A percentile compares a stretch with the other conserved stretches of the same genome.
Evolutionary conservation across 129 eudicot species (phyloP).

Genomic region (Rutidosis leptorrhynchoides): DNA sequence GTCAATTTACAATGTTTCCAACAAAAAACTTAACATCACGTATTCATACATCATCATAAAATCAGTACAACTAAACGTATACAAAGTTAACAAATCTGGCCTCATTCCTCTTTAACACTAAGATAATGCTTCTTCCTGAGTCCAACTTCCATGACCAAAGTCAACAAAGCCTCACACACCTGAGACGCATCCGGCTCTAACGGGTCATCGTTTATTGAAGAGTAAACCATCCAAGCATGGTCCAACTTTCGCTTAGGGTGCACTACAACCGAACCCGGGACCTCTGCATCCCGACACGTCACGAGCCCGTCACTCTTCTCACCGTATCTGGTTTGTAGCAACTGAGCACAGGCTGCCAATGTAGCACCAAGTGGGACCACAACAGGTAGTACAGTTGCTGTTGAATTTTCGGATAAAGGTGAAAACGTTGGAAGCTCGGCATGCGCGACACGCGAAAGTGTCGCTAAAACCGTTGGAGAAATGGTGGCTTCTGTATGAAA

Average conservation of each 20-base stretch:
- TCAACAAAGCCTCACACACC: conserved; percentile 84
- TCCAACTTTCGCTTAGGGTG: conserved; percentile 77
- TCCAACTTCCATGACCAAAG: conserved; percentile 73
- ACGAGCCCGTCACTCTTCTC: conserved; percentile 99
- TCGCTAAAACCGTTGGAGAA: conserved; percentile 88
- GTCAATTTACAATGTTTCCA: background rate
- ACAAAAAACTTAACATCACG: background rate
- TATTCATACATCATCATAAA: background rate
- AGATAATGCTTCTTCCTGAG: conserved; percentile 52
- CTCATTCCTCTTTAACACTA: conserved; percentile 42
- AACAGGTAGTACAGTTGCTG: conserved; percentile 66
- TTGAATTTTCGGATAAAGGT: conserved; percentile 32
- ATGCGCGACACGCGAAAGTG: conserved; percentile 86
- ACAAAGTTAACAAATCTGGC: background rate
- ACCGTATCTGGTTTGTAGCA: conserved; percentile 76
- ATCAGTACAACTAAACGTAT: background rate
- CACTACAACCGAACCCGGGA: conserved; percentile 93
- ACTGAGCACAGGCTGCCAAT: conserved; percentile 93
- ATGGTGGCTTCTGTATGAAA: conserved; percentile 84
- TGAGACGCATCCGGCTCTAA: conserved; percentile 76
- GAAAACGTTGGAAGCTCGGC: conserved; percentile 75
- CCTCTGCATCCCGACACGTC: conserved; percentile 97
- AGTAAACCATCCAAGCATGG: conserved; percentile 99
- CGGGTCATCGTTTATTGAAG: conserved; percentile 68
- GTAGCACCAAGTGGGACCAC: conserved; percentile 93